These are phyloP conservation scores for Sordaria brevicollis DNA, from an alignment of 495 filamentous ascomycete species.

Conservation along the genomic window DNA sequence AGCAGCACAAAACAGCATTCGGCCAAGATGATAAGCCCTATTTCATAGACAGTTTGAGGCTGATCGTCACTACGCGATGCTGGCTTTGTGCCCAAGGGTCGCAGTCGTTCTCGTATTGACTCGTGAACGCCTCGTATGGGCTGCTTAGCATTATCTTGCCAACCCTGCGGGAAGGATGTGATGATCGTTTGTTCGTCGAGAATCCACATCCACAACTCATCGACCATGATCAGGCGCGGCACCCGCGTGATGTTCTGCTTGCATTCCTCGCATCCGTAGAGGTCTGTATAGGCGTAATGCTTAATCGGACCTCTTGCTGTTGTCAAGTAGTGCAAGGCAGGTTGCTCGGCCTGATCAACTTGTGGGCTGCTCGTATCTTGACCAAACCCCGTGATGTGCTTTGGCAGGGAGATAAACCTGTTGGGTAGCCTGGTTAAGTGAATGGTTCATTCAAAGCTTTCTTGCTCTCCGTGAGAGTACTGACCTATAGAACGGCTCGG, in stretches of 20 bases:
- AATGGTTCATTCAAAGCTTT: background rate
- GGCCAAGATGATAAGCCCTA: slow-evolving; percentile 54
- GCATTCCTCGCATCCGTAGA: background rate
- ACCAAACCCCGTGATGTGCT: background rate
- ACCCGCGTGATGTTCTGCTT: slow-evolving; percentile 29
- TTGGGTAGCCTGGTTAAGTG: background rate
- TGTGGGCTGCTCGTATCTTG: background rate
- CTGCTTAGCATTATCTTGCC: slow-evolving; percentile 29
- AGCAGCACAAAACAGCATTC: slow-evolving; percentile 54
- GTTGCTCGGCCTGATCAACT: background rate
- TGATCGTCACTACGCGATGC: slow-evolving; percentile 25
- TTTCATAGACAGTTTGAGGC: slow-evolving; percentile 55
- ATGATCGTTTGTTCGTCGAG: slow-evolving; percentile 54
- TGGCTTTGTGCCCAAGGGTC: slow-evolving; percentile 25
- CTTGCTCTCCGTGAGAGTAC: background rate
- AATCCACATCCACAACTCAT: slow-evolving; percentile 69
- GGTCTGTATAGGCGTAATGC: background rate
- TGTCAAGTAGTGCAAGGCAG: background rate
- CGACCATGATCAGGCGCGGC: slow-evolving; percentile 64
- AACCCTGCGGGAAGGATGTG: slow-evolving; percentile 58
- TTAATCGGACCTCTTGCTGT: background rate
- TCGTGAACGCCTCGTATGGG: slow-evolving; percentile 55
- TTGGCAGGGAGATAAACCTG: background rate
- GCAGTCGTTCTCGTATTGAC: slow-evolving; percentile 34
- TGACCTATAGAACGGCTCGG: background rate